These are phyloP conservation scores for Trichomonas tenax DNA, from an alignment of 208 protist species.

Conservation along the genomic window DNA sequence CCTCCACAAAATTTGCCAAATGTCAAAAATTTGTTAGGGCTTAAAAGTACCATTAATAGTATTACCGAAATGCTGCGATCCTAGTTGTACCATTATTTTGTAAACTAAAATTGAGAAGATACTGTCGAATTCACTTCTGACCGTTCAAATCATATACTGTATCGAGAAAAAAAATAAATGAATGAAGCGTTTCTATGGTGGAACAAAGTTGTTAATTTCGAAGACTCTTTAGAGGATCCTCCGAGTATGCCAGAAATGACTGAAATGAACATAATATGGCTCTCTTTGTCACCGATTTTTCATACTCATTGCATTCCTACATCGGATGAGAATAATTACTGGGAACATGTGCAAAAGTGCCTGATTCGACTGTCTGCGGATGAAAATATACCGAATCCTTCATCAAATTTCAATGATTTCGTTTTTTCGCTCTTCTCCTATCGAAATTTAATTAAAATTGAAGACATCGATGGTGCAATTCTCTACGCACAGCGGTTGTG, in stretches of 20 bases:
- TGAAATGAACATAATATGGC: not conserved
- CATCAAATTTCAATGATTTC: not conserved
- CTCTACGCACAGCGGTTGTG: not conserved
- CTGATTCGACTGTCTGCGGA: not conserved
- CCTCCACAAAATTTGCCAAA: no score
- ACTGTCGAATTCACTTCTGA: no score
- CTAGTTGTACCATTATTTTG: no score
- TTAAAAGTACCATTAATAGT: no score
- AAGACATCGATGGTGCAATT: not conserved
- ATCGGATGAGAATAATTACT: not conserved
- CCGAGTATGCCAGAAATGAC: not conserved
- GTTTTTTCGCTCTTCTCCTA: not conserved
- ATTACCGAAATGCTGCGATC: no score
- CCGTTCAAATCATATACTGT: no score
- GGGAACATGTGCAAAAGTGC: not conserved
- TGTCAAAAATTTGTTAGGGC: no score
- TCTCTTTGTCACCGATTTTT: not conserved
- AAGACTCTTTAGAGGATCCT: not conserved
- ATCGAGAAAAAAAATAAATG: no score
- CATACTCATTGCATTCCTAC: not conserved
- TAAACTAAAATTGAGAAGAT: no score
- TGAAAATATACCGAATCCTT: not conserved
- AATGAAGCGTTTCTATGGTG: not conserved
- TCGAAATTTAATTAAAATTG: not conserved
- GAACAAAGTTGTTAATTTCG: not conserved